Evolutionary conservation across 176 grass and related monocot genomes (phyloP).

Genomic region (Carex littledalei): DNA sequence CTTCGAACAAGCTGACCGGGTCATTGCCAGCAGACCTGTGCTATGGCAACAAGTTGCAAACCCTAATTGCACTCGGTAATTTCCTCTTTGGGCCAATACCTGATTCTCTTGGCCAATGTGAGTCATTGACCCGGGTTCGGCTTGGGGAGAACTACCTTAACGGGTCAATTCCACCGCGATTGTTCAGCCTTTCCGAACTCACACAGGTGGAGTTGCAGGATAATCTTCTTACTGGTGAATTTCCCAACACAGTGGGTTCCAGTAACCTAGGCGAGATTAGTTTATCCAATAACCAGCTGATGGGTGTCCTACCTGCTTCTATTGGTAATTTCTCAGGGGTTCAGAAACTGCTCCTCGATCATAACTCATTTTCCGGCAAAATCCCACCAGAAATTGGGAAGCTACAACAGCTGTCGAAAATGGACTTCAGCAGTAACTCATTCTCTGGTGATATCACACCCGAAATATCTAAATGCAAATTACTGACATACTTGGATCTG

Average conservation of each 20-base stretch:
- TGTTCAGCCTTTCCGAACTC: conserved; percentile 67
- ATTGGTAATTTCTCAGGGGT: conserved; percentile 73
- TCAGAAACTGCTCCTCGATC: conserved; percentile 79
- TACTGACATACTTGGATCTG: conserved; percentile 76
- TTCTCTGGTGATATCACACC: conserved; percentile 43
- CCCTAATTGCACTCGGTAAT: conserved; percentile 81
- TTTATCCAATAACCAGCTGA: conserved; percentile 86
- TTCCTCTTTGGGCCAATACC: conserved; percentile 81
- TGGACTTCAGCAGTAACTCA: conserved; percentile 61
- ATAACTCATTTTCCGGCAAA: conserved; percentile 53
- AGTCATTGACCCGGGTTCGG: conserved; percentile 59
- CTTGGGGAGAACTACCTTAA: conserved; percentile 94
- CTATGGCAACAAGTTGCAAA: conserved; percentile 61
- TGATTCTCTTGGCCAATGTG: conserved; percentile 57
- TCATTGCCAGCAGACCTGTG: conserved; percentile 72
- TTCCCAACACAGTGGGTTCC: conserved; percentile 38
- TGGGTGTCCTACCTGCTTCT: conserved; percentile 50
- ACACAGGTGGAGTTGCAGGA: conserved; percentile 90
- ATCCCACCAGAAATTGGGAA: conserved; percentile 68
- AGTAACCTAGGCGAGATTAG: conserved; percentile 60
- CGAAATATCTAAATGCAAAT: conserved; percentile 65
- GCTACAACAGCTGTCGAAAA: conserved; percentile 72
- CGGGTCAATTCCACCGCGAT: conserved; percentile 64
- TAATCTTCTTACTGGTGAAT: conserved; percentile 73
- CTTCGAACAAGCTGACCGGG: conserved; percentile 83